These are phyloP conservation scores for Piper betle DNA, from an alignment of 164 flowering plant genomes.

Conservation along the genomic window DNA sequence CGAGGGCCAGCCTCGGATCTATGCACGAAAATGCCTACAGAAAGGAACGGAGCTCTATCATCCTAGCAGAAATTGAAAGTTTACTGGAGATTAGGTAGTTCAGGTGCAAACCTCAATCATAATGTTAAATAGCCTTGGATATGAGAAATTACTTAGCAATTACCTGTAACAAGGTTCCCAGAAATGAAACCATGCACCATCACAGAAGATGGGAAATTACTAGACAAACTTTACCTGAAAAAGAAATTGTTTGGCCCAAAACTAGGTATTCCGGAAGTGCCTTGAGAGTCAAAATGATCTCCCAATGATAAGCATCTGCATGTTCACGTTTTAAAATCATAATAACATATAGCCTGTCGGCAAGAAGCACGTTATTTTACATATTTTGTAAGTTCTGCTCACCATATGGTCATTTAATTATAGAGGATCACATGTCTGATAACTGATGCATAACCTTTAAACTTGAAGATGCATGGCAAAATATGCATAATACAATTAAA, in stretches of 20 bases:
- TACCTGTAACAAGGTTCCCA: no score
- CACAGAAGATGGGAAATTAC: neutral
- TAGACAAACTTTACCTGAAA: slow-evolving; percentile 2
- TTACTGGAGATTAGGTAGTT: no score
- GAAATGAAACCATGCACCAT: neutral
- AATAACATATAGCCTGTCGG: neutral
- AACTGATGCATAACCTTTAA: neutral
- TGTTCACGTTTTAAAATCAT: neutral
- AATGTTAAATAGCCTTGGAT: slow-evolving; percentile 5
- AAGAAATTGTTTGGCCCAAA: slow-evolving; percentile 4
- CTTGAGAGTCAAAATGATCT: slow-evolving; percentile 7
- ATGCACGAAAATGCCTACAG: no score
- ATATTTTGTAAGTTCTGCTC: neutral
- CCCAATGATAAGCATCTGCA: slow-evolving; percentile 8
- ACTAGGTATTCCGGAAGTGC: slow-evolving; percentile 5
- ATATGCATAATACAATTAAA: neutral
- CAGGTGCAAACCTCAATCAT: slow-evolving; percentile 4
- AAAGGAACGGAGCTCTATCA: no score
- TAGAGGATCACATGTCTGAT: neutral
- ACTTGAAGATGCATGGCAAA: neutral
- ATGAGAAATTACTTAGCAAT: slow-evolving; percentile 4
- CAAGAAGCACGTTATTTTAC: neutral
- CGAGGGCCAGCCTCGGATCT: no score
- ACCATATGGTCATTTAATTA: neutral
- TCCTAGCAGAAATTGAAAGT: no score